Conservation (phyloP, 163 green algal genomes). For the Volvox carteri region DNA sequence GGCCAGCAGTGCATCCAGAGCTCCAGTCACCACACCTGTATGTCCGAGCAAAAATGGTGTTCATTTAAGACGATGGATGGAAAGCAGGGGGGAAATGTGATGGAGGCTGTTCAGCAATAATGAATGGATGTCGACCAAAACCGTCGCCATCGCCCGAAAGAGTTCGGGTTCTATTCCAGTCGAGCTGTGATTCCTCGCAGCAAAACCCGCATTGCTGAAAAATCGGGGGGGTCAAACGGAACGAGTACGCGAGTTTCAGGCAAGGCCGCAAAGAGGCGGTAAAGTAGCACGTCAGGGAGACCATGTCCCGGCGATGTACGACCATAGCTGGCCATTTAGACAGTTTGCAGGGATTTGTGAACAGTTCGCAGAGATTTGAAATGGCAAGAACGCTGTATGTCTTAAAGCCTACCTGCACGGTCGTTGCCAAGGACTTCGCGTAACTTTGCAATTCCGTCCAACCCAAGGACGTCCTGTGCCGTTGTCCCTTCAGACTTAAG, state of each 20-base stretch:
- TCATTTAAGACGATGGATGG: background rate
- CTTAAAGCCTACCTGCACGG: background rate
- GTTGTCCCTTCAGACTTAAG: constrained; percentile 4
- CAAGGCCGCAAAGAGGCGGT: background rate
- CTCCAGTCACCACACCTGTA: background rate
- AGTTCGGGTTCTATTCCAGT: background rate
- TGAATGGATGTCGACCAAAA: background rate
- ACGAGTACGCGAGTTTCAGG: background rate
- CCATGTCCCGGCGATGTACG: no score
- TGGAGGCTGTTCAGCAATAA: background rate
- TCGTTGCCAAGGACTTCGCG: constrained; percentile 1
- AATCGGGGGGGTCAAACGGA: background rate
- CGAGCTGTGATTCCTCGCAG: background rate
- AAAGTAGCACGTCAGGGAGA: no score
- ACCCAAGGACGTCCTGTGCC: constrained; percentile 12
- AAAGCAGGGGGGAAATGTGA: no score
- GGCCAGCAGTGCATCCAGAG: constrained; percentile 21
- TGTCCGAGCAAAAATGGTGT: background rate
- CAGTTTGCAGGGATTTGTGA: background rate
- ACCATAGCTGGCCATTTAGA: background rate
- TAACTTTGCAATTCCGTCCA: background rate
- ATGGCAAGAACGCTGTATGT: background rate
- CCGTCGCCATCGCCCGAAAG: background rate
- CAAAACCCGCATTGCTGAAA: background rate
- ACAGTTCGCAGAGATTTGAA: background rate